Conservation (phyloP, 345 rosid genomes). For the rapeseed (Brassica napus) region DNA sequence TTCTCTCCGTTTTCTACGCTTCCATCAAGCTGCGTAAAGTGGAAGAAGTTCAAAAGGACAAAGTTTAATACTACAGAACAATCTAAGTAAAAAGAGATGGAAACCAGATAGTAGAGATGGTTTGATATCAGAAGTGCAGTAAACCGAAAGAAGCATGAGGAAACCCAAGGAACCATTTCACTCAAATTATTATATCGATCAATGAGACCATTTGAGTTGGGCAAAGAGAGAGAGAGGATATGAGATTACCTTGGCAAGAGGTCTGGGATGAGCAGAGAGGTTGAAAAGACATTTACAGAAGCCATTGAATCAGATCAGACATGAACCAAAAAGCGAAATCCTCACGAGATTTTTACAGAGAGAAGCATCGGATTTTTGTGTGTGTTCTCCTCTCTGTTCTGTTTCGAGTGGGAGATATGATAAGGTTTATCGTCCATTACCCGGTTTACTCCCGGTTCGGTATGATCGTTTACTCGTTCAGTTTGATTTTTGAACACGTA, state of each 20-base stretch:
- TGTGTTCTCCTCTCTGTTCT: neutral
- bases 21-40: constrained; percentile 17
- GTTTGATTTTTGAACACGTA: neutral
- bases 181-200: neutral
- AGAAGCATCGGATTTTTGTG: constrained; percentile 8
- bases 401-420: constrained; percentile 15
- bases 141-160: neutral
- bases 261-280: constrained; percentile 31
- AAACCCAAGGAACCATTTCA: neutral
- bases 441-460: constrained; percentile 7
- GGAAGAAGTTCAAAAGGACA: neutral
- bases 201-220: neutral
- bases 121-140: neutral
- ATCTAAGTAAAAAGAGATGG: neutral
- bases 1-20: constrained; percentile 9
- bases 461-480: neutral
- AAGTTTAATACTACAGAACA: neutral
- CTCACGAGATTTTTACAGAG: constrained; percentile 1
- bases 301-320: constrained; percentile 33
- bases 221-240: neutral
- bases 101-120: neutral
- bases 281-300: constrained; percentile 30
- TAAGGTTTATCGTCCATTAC: constrained; percentile 20
- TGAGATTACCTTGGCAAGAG: constrained; percentile 33
- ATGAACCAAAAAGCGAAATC: neutral